phyloP scores from a whole-genome alignment of 2,329 filamentous ascomycete species.

The Pseudocercospora pini-densiflorae region DNA sequence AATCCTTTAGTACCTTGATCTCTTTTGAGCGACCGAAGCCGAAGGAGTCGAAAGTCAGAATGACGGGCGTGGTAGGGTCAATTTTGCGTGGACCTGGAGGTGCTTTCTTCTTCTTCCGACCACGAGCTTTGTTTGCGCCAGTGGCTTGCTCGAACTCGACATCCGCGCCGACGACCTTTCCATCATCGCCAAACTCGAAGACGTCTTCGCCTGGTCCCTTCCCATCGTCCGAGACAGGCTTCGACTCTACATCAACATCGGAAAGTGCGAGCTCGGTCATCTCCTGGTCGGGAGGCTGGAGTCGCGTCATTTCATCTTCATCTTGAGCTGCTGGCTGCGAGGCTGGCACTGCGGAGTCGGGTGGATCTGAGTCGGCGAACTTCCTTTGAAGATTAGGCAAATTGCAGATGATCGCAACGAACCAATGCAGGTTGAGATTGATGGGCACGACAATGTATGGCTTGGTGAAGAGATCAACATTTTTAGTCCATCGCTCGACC shows the following conservation, averaged over 20 bases:
- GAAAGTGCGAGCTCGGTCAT: background rate
- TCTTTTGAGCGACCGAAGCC: constrained; percentile 67
- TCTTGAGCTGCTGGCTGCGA: background rate
- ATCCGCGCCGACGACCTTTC: constrained; percentile 7
- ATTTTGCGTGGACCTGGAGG: constrained; percentile 35
- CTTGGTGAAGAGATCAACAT: constrained; percentile 75
- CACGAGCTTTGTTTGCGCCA: constrained; percentile 8
- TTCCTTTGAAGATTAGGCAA: constrained; percentile 57
- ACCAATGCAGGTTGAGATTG: constrained; percentile 88
- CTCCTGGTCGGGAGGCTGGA: constrained; percentile 1
- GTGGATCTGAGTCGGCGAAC: constrained; percentile 7
- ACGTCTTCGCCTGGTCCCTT: constrained; percentile 4
- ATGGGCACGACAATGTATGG: constrained; percentile 93
- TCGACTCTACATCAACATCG: background rate
- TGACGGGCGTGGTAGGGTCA: constrained; percentile 58
- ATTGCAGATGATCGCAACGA: constrained; percentile 93
- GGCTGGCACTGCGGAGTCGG: background rate
- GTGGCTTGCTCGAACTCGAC: background rate
- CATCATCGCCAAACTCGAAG: constrained; percentile 24
- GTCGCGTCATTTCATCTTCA: background rate
- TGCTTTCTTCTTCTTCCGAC: constrained; percentile 28
- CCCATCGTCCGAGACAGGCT: background rate
- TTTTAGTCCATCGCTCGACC: constrained; percentile 86
- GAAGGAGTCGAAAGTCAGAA: constrained; percentile 89
- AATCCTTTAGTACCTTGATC: constrained; percentile 72